phyloP scores from a whole-genome alignment of 768 basidiomycete genomes.

The Lactifluus pinguis region DNA sequence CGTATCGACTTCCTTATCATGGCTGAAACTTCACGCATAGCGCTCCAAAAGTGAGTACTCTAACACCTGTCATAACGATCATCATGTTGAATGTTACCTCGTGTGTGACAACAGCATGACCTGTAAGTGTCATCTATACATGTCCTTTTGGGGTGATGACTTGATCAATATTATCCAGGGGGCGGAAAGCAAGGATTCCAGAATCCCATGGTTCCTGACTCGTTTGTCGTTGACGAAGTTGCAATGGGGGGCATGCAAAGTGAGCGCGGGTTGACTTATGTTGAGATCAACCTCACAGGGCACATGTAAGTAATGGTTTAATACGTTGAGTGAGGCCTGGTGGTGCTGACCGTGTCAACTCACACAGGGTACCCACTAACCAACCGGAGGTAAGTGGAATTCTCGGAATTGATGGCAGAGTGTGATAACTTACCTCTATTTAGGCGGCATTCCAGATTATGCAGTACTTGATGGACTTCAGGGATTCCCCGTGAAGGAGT shows the following conservation, averaged over 20 bases:
- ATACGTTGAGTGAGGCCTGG: neutral
- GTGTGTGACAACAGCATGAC: constrained; percentile 6
- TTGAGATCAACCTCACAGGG: constrained; percentile 58
- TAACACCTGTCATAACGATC: neutral
- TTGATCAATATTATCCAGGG: constrained; percentile 33
- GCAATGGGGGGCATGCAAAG: constrained; percentile 56
- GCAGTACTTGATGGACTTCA: too few species aligned
- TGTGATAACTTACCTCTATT: neutral
- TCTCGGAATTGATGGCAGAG: neutral
- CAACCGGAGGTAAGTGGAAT: constrained; percentile 18
- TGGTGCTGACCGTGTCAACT: neutral
- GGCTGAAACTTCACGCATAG: constrained; percentile 46
- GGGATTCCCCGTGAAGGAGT: too few species aligned
- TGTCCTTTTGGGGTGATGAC: neutral
- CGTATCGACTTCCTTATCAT: constrained; percentile 66
- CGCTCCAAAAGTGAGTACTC: constrained; percentile 30
- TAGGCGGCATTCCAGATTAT: too few species aligned
- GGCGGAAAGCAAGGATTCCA: constrained; percentile 66
- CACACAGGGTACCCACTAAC: neutral
- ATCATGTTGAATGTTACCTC: neutral
- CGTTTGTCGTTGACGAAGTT: constrained; percentile 61
- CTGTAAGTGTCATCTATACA: neutral
- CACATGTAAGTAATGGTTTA: constrained; percentile 45
- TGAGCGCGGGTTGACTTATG: constrained; percentile 61
- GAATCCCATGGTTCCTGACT: constrained; percentile 52